These are phyloP conservation scores for Trichophyton schoenleinii DNA, from an alignment of 2,329 filamentous ascomycete species.

Conservation along the genomic window DNA sequence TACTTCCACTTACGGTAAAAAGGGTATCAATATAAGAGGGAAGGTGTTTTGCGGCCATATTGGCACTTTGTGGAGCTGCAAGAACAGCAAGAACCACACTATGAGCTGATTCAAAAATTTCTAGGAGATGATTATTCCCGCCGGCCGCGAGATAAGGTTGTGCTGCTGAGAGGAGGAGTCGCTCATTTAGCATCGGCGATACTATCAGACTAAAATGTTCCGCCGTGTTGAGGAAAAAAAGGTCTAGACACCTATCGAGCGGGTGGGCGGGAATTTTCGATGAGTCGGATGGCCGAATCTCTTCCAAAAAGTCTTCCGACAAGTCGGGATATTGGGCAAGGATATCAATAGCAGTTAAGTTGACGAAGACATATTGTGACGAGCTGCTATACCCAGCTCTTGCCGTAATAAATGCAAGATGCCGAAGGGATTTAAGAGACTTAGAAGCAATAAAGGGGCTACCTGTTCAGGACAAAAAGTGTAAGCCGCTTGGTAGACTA, in stretches of 20 bases:
- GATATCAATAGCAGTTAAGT: slow-evolving; percentile 69
- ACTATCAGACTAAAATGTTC: slow-evolving; percentile 69
- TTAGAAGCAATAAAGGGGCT: slow-evolving; percentile 58
- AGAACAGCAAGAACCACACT: slow-evolving; percentile 68
- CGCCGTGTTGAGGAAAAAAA: slow-evolving; percentile 77
- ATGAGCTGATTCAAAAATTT: slow-evolving; percentile 82
- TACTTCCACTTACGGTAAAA: slow-evolving; percentile 40
- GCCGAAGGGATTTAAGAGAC: slow-evolving; percentile 59
- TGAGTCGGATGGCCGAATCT: slow-evolving; percentile 45
- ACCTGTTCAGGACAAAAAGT: slow-evolving; percentile 21
- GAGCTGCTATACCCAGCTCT: slow-evolving; percentile 61
- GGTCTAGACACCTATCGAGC: slow-evolving; percentile 59
- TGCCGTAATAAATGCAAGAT: slow-evolving; percentile 70
- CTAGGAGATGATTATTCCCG: slow-evolving; percentile 44
- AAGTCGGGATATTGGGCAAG: slow-evolving; percentile 57
- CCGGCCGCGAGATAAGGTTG: slow-evolving; percentile 58
- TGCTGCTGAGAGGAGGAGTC: slow-evolving; percentile 61
- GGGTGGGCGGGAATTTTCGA: slow-evolving; percentile 50
- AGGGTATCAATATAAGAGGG: slow-evolving; percentile 76
- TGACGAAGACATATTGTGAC: slow-evolving; percentile 73
- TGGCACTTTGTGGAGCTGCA: slow-evolving; percentile 63
- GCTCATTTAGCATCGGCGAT: slow-evolving; percentile 54
- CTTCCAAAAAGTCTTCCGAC: slow-evolving; percentile 53
- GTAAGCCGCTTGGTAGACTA: slow-evolving; percentile 10
- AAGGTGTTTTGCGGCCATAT: slow-evolving; percentile 56